phyloP scores from a whole-genome alignment of 192 early-diverging fungal genomes.

The Spizellomyces sp. region DNA sequence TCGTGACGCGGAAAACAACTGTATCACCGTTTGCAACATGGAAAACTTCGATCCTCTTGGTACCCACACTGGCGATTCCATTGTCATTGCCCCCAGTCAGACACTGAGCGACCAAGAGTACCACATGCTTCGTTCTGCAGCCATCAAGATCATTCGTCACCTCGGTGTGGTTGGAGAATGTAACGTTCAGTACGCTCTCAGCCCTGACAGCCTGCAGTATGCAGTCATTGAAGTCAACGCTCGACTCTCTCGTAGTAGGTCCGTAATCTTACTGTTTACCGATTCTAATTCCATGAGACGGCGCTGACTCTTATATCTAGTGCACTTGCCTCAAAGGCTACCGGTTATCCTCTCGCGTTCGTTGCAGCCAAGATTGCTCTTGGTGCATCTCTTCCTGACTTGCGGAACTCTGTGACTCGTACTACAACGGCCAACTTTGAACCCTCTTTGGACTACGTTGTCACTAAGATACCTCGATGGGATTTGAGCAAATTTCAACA shows the following conservation, averaged over 20 bases:
- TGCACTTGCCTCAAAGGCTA: slow-evolving; percentile 96
- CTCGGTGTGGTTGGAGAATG: slow-evolving; percentile 98
- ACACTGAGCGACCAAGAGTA: slow-evolving; percentile 97
- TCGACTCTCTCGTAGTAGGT: slow-evolving; percentile 72
- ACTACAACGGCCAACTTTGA: slow-evolving; percentile 96
- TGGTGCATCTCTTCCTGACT: slow-evolving; percentile 82
- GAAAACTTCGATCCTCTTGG: slow-evolving; percentile 99
- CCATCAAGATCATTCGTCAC: slow-evolving; percentile 94
- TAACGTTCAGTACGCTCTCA: slow-evolving; percentile 97
- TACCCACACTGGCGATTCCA: slow-evolving; percentile 98
- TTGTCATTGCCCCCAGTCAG: slow-evolving; percentile 96
- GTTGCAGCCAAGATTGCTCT: slow-evolving; percentile 97
- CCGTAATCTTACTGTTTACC: slow-evolving; percentile 10
- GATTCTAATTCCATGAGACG: slow-evolving; percentile 22
- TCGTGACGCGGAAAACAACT: slow-evolving; percentile 94
- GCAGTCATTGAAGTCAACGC: slow-evolving; percentile 98
- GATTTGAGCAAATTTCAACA: slow-evolving; percentile 93
- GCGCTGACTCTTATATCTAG: background rate
- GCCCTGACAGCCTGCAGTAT: slow-evolving; percentile 86
- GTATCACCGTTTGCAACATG: slow-evolving; percentile 99
- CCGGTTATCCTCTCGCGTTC: slow-evolving; percentile 96
- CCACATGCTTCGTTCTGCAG: slow-evolving; percentile 92
- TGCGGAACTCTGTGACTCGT: slow-evolving; percentile 90
- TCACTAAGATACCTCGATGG: slow-evolving; percentile 98
- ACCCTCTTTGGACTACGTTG: slow-evolving; percentile 93